Evolutionary conservation across 129 eudicot genomes (phyloP).

Genomic region (Silybum marianum): DNA sequence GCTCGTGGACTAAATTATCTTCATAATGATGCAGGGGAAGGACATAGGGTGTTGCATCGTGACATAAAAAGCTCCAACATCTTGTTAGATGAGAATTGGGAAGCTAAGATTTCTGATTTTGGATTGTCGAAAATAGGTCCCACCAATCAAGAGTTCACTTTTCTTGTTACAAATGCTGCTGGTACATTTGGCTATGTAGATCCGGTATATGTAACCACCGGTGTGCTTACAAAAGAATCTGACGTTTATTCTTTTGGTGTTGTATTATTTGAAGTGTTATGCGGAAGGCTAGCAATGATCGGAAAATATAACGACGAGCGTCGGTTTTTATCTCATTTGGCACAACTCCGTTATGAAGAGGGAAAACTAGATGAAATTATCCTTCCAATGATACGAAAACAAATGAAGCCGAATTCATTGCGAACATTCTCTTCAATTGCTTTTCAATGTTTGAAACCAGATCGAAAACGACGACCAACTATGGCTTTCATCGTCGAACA

Average conservation of each 20-base stretch:
- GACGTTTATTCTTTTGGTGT: conserved; percentile 19
- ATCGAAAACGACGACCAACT: conserved; percentile 16
- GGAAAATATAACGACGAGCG: background rate
- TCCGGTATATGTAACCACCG: conserved; percentile 1
- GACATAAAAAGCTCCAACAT: conserved; percentile 27
- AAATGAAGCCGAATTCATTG: conserved; percentile 18
- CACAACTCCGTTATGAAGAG: conserved; percentile 7
- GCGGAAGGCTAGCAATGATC: conserved; percentile 14
- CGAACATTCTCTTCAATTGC: conserved; percentile 10
- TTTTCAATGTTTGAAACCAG: conserved; percentile 11
- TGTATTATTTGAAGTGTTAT: conserved; percentile 20
- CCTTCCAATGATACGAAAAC: background rate
- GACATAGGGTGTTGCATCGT: conserved; percentile 20
- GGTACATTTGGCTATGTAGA: conserved; percentile 17
- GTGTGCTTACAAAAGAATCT: conserved; percentile 20
- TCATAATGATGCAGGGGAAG: conserved; percentile 8
- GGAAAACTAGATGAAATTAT: conserved; percentile 21
- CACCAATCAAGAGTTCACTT: conserved; percentile 23
- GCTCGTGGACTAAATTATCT: conserved; percentile 21
- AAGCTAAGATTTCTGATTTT: conserved; percentile 35
- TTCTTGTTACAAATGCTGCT: conserved; percentile 23
- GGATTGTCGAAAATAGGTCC: conserved; percentile 34
- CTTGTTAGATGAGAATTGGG: conserved; percentile 8
- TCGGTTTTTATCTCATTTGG: conserved; percentile 7
- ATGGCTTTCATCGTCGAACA: conserved; percentile 12